Base-by-base conservation (phyloP, 441 rosid species). In the Pelargonium fulgidum region DNA sequence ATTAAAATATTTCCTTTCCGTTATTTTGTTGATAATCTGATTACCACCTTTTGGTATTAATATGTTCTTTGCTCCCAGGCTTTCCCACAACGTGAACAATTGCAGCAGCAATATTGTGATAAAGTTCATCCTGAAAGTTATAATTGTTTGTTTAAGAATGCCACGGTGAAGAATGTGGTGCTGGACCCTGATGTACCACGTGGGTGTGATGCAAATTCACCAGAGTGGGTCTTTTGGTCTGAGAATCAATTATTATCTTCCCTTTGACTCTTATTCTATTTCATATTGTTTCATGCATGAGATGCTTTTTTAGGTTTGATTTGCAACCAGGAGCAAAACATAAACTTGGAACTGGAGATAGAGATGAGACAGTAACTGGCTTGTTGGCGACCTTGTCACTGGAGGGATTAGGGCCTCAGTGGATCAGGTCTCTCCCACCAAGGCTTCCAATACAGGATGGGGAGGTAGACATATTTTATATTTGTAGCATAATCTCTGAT, bases 271-370 rank as follows among this genome's bases (percentile, higher is more conserved):
- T 70, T 48, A 44, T 50, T 76, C 52, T 45, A 36, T 73, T 59
- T 66, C 52, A 52, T 61, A 68, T 68, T 69, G 59, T 72, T 74
- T 65, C 24, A 66, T 66, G 47, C 68, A 65, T 73, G 33, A 65
- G 68, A 36, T 59, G 39, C 63, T 76, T 56, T 73, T 80, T 64
- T 72, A 94, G 97, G 89, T 87, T 94, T 81, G 94, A 91, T 76
- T 77, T 90, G 83, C 93, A 85, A 82, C 81, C 84, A 50, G 93
- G 93, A 75, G 80, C 68, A 71, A 86, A 88, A 77, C 68, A 82
- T 70, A 91, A 89, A 84, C 82, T 87, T 79, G 99, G 96, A 78
- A 83, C 82, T 72, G 99, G 99, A 72, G 92, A 89, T 77, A 85
- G 93, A 81, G 91, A 89, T 69, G 96, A 91, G 77, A 73, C 84